Conservation (phyloP, 345 rosid genomes). For the Lenwebbia sp. region DNA sequence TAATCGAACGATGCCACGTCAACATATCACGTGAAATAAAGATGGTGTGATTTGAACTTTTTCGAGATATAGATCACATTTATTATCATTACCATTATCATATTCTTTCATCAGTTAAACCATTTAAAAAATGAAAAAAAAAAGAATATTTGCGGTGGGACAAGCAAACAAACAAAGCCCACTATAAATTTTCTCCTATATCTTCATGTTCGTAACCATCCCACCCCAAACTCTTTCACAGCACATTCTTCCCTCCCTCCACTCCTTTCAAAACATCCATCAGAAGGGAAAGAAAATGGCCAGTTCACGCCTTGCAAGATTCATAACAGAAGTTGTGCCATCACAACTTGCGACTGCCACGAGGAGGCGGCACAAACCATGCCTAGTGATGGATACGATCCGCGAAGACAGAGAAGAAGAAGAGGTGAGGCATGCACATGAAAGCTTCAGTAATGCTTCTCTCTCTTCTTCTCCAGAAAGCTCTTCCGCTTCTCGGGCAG, state of each 20-base stretch:
- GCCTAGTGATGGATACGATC: constrained; percentile 66
- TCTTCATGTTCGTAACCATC: neutral
- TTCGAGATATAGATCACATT: neutral
- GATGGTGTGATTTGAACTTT: neutral
- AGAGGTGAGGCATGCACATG: constrained; percentile 44
- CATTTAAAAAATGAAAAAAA: neutral
- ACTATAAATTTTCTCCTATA: neutral
- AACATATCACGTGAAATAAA: neutral
- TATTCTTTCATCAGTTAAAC: neutral
- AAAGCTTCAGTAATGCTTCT: constrained; percentile 6
- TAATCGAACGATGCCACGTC: neutral
- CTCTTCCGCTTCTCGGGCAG: constrained; percentile 5
- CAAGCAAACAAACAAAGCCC: neutral
- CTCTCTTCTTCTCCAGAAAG: constrained; percentile 17
- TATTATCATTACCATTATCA: neutral
- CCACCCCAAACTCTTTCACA: neutral
- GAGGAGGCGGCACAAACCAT: constrained; percentile 51
- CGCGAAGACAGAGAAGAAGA: constrained; percentile 30
- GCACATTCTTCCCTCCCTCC: neutral
- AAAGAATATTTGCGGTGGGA: neutral
- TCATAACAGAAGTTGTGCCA: constrained; percentile 77
- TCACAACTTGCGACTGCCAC: constrained; percentile 57
- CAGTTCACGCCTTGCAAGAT: constrained; percentile 47
- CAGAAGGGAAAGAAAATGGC: constrained; percentile 27
- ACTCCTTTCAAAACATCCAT: neutral